Conservation (phyloP, 2,329 filamentous ascomycete species). For the Fusarium sp. region DNA sequence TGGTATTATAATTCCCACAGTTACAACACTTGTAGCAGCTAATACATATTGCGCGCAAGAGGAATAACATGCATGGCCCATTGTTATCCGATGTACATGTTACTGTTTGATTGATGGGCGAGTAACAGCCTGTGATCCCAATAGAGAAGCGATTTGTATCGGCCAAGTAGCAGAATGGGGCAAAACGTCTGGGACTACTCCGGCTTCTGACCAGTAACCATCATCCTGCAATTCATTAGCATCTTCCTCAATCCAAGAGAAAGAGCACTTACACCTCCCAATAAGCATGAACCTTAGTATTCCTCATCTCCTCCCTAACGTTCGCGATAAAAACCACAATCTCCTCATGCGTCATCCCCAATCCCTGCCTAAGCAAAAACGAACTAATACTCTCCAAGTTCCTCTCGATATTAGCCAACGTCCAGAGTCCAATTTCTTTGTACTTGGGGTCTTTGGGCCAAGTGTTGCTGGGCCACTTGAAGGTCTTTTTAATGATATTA, state of each 20-base stretch:
- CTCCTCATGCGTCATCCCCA: constrained; percentile 22
- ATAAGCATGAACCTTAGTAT: constrained; percentile 10
- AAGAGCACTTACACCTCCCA: constrained; percentile 22
- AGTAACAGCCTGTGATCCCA: too few species aligned
- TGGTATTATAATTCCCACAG: too few species aligned
- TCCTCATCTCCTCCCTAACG: constrained; percentile 22
- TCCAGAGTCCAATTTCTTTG: constrained; percentile 28
- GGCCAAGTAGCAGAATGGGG: too few species aligned
- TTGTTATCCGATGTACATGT: too few species aligned
- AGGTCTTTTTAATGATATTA: background rate
- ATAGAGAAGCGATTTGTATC: too few species aligned
- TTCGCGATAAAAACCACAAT: constrained; percentile 8
- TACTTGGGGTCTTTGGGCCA: constrained; percentile 30
- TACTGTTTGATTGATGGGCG: too few species aligned
- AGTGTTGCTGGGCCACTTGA: constrained; percentile 25
- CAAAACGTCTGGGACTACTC: background rate
- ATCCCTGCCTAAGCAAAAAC: constrained; percentile 1
- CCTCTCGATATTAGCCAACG: constrained; percentile 14
- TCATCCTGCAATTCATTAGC: background rate
- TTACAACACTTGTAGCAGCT: too few species aligned
- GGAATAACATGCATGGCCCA: too few species aligned
- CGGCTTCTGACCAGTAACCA: constrained; percentile 24
- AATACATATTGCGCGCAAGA: too few species aligned
- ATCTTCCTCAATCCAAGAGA: rapidly evolving
- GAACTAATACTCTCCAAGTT: constrained; percentile 17